A percentile compares a stretch with the other conserved stretches of the same genome.
These are phyloP conservation scores for Trichosporon coremiiforme DNA, from an alignment of 1,284 basidiomycete species.

Conservation along the genomic window DNA sequence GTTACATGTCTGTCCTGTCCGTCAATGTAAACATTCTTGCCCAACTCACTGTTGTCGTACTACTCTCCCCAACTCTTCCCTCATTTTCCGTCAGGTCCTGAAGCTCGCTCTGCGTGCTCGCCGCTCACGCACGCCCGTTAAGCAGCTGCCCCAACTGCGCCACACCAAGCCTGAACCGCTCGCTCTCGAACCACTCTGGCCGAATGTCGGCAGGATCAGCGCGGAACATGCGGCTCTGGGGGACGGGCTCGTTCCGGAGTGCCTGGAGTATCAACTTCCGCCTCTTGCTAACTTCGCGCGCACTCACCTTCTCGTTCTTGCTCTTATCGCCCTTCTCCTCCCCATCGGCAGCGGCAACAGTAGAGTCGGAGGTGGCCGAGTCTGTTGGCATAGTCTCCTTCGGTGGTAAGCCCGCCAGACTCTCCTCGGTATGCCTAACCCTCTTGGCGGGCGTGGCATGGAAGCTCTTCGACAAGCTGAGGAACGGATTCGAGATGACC, in stretches of 20 bases:
- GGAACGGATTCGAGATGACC: conserved; percentile 51
- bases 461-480: conserved; percentile 42
- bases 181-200: conserved; percentile 43
- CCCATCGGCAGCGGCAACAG: no score
- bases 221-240: conserved; percentile 42
- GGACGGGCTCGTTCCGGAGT: conserved; percentile 27
- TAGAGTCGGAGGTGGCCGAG: no score
- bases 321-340: not conserved
- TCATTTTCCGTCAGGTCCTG: no score
- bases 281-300: not conserved
- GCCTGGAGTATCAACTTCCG: not conserved
- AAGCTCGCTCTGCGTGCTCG: no score
- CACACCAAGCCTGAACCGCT: conserved; percentile 44
- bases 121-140: conserved; percentile 21
- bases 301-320: not conserved
- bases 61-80: no score
- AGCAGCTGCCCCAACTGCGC: conserved; percentile 46
- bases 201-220: conserved; percentile 45
- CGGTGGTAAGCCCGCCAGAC: not conserved
- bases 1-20: no score
- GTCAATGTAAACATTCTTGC: no score
- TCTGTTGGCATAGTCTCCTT: no score
- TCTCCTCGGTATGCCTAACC: not conserved
- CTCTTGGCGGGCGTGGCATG: conserved; percentile 27
- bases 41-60: no score